Percentiles rank a stretch among this genome's conserved stretches.
phyloP scores from a whole-genome alignment of 805 yeast genomes.

The Alloascoidea hylecoeti region DNA sequence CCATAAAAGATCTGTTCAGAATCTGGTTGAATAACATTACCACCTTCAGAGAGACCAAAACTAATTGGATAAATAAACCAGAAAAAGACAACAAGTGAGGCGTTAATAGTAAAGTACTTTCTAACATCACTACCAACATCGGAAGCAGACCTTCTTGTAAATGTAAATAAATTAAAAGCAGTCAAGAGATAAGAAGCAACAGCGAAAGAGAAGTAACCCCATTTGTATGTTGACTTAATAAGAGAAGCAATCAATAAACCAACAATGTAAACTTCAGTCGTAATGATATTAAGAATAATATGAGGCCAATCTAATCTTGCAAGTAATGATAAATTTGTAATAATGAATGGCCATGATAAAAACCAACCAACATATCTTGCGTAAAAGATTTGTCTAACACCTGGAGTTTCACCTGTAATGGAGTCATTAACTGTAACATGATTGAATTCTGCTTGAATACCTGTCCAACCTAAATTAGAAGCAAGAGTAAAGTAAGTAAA shows the following conservation, averaged over 20 bases:
- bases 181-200: constrained; percentile 25
- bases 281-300: constrained; percentile 17
- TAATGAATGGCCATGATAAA: constrained; percentile 33
- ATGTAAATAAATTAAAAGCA: constrained; percentile 10
- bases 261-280: constrained; percentile 34
- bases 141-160: constrained; percentile 9
- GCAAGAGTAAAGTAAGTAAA: constrained; percentile 40
- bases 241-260: constrained; percentile 42
- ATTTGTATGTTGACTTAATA: constrained; percentile 41
- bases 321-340: constrained; percentile 18
- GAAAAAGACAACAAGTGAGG: constrained; percentile 17
- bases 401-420: constrained; percentile 11
- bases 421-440: constrained; percentile 23
- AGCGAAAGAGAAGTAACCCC: constrained; percentile 57
- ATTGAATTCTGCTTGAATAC: constrained; percentile 29
- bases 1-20: constrained; percentile 48
- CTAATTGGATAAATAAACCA: constrained; percentile 36
- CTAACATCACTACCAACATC: constrained; percentile 12
- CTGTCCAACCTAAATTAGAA: constrained; percentile 42
- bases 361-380: constrained; percentile 45
- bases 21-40: constrained; percentile 44
- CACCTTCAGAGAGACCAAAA: constrained; percentile 50
- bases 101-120: not conserved
- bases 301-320: constrained; percentile 18
- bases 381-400: constrained; percentile 39